Base-by-base conservation (phyloP, 768 basidiomycete genomes). In the Mycena epipterygia region DNA sequence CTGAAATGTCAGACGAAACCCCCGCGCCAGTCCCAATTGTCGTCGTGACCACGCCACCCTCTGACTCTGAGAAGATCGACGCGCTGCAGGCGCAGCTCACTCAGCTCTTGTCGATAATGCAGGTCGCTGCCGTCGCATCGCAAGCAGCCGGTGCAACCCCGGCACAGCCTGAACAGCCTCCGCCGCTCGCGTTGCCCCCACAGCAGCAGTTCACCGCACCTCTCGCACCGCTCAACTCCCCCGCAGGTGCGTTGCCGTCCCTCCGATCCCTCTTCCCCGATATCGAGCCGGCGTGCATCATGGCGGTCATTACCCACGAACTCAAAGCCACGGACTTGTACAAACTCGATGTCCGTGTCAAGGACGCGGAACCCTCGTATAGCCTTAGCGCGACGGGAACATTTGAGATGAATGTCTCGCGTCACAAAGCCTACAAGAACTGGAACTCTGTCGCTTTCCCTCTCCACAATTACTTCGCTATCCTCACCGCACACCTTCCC, bases 221-320 rank as follows among this genome's bases (percentile, higher is more conserved):
- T 23, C 53, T 55, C 11, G 21, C 53, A 25, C 53, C 53, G 19
- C 33, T 19, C 19, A 25, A 55, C 53, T 55, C 53, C 23, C 29
- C 57, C 29, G 65, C 65, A 59, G 56, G 65, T 67, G 65, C 65
- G 46, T 67, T 52, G n/a, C 57, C 56, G 17, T 72, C 71, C 1
- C 60, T 72, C 25, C 49, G 41, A 39, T 6, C 71, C 37, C 67
- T 66, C 51, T 76, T 77, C 61, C 74, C 74, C 56, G 69, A 76
- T 53, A 60, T 73, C 65, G 69, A 73, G 70, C 65, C 69, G 69
- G 65, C 64, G 39, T 57, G 57, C 53, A 63, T 71, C 51, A 51
- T 44, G 23, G 29, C 58, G 23, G 64, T 70, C 23, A 67, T 70
- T 53, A 44, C 19, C 5, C 68, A 73, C 37, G 59, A 71, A 3